phyloP scores from a whole-genome alignment of 2,329 filamentous ascomycete species.

The Aspergillus intermedius region DNA sequence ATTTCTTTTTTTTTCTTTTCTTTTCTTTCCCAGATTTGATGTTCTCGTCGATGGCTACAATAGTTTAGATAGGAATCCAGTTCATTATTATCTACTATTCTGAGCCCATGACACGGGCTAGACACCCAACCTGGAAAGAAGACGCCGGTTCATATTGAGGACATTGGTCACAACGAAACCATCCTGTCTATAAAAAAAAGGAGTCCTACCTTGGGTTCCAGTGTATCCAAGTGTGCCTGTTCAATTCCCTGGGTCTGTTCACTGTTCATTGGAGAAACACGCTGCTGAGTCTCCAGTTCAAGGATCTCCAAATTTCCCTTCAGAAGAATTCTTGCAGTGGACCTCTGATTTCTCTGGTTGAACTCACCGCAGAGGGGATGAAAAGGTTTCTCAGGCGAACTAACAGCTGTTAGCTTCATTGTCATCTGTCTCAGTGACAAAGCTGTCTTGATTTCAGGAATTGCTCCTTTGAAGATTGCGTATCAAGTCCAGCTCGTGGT shows the following conservation, averaged over 20 bases:
- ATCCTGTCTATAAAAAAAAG: conserved; percentile 11
- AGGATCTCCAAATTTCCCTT: background rate
- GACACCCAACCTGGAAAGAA: conserved; percentile 11
- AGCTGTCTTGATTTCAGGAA: background rate
- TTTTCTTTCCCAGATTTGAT: no score
- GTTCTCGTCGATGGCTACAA: no score
- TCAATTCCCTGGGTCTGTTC: conserved; percentile 9
- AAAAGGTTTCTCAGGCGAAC: no score
- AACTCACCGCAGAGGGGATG: no score
- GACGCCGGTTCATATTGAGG: conserved; percentile 13
- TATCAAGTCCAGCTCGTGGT: background rate
- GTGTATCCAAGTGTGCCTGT: conserved; percentile 11
- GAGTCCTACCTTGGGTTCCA: conserved; percentile 11
- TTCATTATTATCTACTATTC: no score
- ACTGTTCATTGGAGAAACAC: conserved; percentile 10
- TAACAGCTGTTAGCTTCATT: background rate
- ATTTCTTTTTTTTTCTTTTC: no score
- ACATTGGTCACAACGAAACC: conserved; percentile 11
- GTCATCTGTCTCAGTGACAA: background rate
- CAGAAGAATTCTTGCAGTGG: no score
- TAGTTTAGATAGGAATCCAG: no score
- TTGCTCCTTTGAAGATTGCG: background rate
- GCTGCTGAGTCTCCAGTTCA: no score
- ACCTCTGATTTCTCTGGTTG: no score
- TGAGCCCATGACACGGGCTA: no score